phyloP scores from a whole-genome alignment of 2,329 filamentous ascomycete species.

The Dothideomycetes sp. region DNA sequence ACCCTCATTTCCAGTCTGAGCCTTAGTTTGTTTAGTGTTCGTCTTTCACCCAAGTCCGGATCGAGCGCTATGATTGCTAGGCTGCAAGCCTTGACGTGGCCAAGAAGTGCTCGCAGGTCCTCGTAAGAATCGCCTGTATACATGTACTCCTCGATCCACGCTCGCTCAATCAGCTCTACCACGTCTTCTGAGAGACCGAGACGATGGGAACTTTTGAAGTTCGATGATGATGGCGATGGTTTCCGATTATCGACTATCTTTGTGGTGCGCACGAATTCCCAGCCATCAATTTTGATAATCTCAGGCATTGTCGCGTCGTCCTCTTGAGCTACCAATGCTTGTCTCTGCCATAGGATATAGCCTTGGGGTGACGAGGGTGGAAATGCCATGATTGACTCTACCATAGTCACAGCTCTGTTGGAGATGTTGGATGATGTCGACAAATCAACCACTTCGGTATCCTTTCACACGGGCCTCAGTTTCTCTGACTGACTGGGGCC shows the following conservation, averaged over 20 bases:
- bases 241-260: too few species aligned
- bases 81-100: constrained; percentile 3
- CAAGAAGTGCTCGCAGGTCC: constrained; percentile 2
- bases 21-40: not conserved
- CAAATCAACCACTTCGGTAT: too few species aligned
- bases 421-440: too few species aligned
- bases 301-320: too few species aligned
- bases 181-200: not conserved
- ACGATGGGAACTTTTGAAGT: not conserved
- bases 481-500: too few species aligned
- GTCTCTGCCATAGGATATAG: constrained; percentile 7
- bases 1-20: constrained; percentile 2
- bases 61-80: constrained; percentile 6
- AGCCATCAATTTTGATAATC: not conserved
- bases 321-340: not conserved
- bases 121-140: constrained; percentile 6
- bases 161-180: not conserved
- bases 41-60: not conserved
- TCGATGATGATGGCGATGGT: too few species aligned
- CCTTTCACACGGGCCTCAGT: too few species aligned
- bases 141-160: constrained; percentile 5
- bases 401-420: too few species aligned
- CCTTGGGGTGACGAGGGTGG: constrained; percentile 1
- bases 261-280: not conserved
- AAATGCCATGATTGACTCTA: not conserved